Base-by-base conservation (phyloP, 1,139 yeast species). In the Blastobotrys buckinghamii region DNA sequence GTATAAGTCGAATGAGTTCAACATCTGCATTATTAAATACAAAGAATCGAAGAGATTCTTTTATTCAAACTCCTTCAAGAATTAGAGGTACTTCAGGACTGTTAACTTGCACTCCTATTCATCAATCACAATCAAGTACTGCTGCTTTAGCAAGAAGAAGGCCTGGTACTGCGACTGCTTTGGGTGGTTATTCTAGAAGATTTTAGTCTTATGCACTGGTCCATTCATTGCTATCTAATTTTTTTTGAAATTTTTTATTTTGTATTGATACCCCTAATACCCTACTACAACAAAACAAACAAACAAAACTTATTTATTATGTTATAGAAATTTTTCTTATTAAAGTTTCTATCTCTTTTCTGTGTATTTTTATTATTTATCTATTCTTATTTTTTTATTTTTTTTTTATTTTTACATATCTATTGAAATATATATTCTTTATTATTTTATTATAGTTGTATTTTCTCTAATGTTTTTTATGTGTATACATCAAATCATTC, bases 51-150 rank as follows among this genome's bases (percentile, higher is more conserved):
- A 40, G 41, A 12, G 29, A 43, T 15, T 19, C 35, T 5, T 24
- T 19, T 35, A 27, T 27, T 29, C 33, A 39, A 24, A 39, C 42
- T 3, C 42, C 42, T 12, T 22, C 42, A 15, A 29, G 42, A 22
- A 17, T 29, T 29, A 10, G 32, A 12, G 4, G 9, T 6, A 12
- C 10, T 13, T 10, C 32, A 3, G n/a, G 12, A 13, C 9, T 29
- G 12, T 12, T 13, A 10, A 29, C 32, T 10, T 13, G n/a, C 4
- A 29, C 32, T 29, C n/a, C 32, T 6, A 29, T 2, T 13, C 4
- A 13, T 29, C 9, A 6, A 7, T 6, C 29, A 26, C 9, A 6
- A 7, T 7, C 29, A 10, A 29, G 9, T 10, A 22, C 4, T 22
- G 24, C 7, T 22, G 7, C 4, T 22, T 5, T 7, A 5, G 24